Base-by-base conservation (phyloP, 306 rosid species). In the Trichosanthes cucumerina region DNA sequence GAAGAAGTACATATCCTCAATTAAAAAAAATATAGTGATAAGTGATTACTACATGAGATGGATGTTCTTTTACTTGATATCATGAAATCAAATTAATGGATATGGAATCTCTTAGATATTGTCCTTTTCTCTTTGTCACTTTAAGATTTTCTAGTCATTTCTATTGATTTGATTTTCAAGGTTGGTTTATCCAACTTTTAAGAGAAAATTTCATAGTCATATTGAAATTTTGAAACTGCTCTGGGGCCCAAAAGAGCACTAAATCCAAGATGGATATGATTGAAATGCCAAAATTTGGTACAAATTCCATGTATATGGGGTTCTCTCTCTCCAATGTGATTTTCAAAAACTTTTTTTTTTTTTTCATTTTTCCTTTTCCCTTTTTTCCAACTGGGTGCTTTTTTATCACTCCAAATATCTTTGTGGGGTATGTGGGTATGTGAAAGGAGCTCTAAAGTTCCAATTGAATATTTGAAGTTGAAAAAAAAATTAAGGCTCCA, bases 181-280 rank as follows among this genome's bases (percentile, higher is more conserved):
- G 74, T 65, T 65, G 73, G 73, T 38, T 66, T 38, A 65, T 19
- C 28, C 47, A 65, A 57, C 15, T 57, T 57, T 56, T 6, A 18
- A 15, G 21, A 50, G 14, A 24, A 36, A 65, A 65, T 16, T 36
- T 68, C 19, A 5, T 10, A 41, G 28, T 41, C n/a, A 21, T 1
- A 41, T 68, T 68, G 53, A 50, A 68, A 47, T 18, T 47, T 14
- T 47, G 53, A 47, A 68, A 39, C 31, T 68, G 7, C 18, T 65
- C 33, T n/a, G 8, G 23, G 7, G 28, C 46, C 21, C 47, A 21
- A 36, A 39, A 65, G n/a, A 19, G 73, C 73, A 68, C 52, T 38
- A 68, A 70, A 70, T 43, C 56, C 38, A 70, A 41, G 54, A 69
- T 10, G 36, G 54, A 13, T 68, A 70, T 70, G 76, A 70, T 70